Conservation (phyloP, 177 flowering plant genomes). For the Tripterygium wilfordii region DNA sequence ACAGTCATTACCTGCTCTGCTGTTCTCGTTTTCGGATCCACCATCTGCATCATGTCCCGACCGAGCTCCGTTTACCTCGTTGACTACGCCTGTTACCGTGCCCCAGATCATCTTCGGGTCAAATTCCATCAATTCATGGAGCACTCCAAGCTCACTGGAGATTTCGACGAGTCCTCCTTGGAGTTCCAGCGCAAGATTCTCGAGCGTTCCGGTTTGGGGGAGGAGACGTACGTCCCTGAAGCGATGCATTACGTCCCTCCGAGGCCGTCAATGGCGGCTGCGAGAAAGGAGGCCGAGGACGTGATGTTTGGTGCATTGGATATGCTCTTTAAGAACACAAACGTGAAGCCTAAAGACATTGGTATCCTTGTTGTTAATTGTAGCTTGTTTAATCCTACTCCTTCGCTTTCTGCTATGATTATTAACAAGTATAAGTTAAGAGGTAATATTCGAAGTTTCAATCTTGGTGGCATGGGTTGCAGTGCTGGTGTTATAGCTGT, state of each 20-base stretch:
- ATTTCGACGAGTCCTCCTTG: constrained; percentile 39
- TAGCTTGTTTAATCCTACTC: constrained; percentile 65
- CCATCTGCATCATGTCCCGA: constrained; percentile 41
- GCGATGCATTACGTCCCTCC: constrained; percentile 46
- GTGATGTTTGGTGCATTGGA: constrained; percentile 62
- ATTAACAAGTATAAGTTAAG: constrained; percentile 60
- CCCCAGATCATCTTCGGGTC: constrained; percentile 26
- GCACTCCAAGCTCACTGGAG: constrained; percentile 36
- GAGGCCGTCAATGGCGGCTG: constrained; percentile 37
- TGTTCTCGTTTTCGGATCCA: constrained; percentile 33
- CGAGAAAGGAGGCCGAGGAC: constrained; percentile 51
- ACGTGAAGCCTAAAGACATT: constrained; percentile 49
- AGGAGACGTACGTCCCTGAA: constrained; percentile 50
- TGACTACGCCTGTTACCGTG: constrained; percentile 47
- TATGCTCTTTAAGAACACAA: constrained; percentile 36
- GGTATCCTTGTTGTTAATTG: constrained; percentile 68
- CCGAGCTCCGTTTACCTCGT: constrained; percentile 45
- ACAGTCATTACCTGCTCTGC: constrained; percentile 28
- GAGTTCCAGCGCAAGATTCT: constrained; percentile 58
- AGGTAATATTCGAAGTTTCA: constrained; percentile 46
- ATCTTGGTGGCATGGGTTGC: constrained; percentile 78
- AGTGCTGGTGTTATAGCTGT: constrained; percentile 68
- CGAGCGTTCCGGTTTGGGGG: constrained; percentile 57
- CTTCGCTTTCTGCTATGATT: constrained; percentile 65
- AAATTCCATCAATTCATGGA: constrained; percentile 31